Evolutionary conservation across 345 rosid species (phyloP).

Genomic region (Syzygium jambos): DNA sequence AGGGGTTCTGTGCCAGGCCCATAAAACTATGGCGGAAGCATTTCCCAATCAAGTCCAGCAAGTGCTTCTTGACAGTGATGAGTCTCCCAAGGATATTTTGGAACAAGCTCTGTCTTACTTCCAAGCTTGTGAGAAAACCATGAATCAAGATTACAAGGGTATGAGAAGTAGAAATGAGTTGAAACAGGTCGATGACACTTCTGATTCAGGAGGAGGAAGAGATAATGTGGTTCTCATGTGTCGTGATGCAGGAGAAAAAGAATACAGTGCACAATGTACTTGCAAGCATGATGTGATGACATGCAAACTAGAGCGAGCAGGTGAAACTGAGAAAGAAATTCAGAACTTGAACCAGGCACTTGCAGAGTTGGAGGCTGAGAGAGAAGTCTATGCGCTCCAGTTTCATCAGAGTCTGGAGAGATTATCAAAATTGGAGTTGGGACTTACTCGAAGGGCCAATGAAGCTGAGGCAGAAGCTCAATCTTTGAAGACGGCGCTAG

Average conservation of each 20-base stretch:
- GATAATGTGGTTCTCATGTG: conserved; percentile 63
- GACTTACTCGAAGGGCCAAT: conserved; percentile 40
- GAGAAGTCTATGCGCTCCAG: conserved; percentile 56
- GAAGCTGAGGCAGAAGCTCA: conserved; percentile 69
- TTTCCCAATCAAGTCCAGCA: conserved; percentile 82
- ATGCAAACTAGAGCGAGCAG: conserved; percentile 36
- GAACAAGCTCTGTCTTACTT: conserved; percentile 37
- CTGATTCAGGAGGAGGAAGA: conserved; percentile 29
- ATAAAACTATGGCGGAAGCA: conserved; percentile 83
- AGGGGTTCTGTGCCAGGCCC: conserved; percentile 84
- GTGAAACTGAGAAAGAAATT: conserved; percentile 69
- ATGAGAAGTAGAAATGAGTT: conserved; percentile 36
- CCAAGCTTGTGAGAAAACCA: conserved; percentile 37
- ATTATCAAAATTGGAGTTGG: conserved; percentile 27
- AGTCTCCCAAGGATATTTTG: conserved; percentile 21
- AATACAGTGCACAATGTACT: conserved; percentile 5
- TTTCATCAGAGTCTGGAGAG: conserved; percentile 58
- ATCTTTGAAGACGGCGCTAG: conserved; percentile 49
- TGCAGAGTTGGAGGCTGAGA: conserved; percentile 76
- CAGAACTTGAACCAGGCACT: conserved; percentile 58
- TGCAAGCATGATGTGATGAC: conserved; percentile 9
- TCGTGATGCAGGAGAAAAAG: conserved; percentile 43
- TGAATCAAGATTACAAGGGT: conserved; percentile 45
- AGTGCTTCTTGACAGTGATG: conserved; percentile 41
- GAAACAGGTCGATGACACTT: conserved; percentile 14